phyloP scores from a whole-genome alignment of 228 moss, liverwort and hornwort genomes.

The Sphagnum fallax region DNA sequence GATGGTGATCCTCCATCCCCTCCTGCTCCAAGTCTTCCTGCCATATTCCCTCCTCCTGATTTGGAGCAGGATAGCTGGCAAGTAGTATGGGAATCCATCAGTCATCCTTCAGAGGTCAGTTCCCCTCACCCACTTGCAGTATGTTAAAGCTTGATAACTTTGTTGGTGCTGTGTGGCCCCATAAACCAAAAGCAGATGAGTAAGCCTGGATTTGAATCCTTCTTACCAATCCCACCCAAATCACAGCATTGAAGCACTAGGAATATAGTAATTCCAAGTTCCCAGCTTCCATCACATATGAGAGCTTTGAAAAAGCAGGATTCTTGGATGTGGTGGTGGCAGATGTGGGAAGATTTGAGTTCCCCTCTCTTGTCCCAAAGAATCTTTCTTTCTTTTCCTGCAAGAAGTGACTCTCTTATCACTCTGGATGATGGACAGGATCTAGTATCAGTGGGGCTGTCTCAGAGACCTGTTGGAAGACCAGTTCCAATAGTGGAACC shows the following conservation, averaged over 20 bases:
- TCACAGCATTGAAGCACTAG: too few relatives aligned
- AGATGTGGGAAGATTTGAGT: too few relatives aligned
- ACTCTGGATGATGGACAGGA: neutral
- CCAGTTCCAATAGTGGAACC: slow-evolving; percentile 19
- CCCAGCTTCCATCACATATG: too few relatives aligned
- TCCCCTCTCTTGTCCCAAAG: too few relatives aligned
- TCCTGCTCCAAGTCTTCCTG: slow-evolving; percentile 12
- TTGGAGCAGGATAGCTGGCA: slow-evolving; percentile 19
- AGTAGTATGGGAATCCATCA: slow-evolving; percentile 17
- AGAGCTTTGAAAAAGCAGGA: too few relatives aligned
- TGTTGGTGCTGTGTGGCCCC: neutral
- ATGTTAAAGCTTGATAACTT: neutral
- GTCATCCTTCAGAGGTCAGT: slow-evolving; percentile 5
- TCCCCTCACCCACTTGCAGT: neutral
- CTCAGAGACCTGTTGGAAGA: slow-evolving; percentile 15
- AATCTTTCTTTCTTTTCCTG: neutral
- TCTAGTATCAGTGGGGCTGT: neutral
- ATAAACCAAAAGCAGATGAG: neutral
- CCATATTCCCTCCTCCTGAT: slow-evolving; percentile 4
- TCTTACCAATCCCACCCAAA: too few relatives aligned
- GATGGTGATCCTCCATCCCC: slow-evolving; percentile 20
- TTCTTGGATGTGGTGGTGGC: too few relatives aligned
- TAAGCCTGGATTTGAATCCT: too few relatives aligned
- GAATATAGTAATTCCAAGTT: too few relatives aligned
- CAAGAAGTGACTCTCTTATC: neutral